phyloP scores from a whole-genome alignment of 805 yeast species.

The Grigorovia transvaalensis region DNA sequence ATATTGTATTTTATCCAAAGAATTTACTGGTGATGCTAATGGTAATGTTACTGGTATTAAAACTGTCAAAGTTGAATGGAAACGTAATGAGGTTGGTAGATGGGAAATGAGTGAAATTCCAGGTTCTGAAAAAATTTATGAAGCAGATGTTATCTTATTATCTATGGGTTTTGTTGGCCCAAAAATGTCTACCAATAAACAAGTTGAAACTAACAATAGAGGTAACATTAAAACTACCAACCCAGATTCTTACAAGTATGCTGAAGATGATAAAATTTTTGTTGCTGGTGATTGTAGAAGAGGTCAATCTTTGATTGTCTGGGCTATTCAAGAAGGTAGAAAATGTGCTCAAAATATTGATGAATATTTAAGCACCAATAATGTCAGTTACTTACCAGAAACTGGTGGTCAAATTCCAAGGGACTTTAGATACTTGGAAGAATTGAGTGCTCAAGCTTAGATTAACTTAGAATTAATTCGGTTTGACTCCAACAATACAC shows the following conservation, averaged over 20 bases:
- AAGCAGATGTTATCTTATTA: conserved; percentile 85
- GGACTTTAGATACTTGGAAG: conserved; percentile 65
- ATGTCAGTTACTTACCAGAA: conserved; percentile 72
- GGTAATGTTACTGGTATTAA: conserved; percentile 93
- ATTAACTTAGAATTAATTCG: neutral
- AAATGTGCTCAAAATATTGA: conserved; percentile 96
- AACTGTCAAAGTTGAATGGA: conserved; percentile 97
- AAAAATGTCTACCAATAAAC: conserved; percentile 54
- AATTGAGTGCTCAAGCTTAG: conserved; percentile 42
- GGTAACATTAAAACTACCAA: conserved; percentile 60
- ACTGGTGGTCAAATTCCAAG: conserved; percentile 88
- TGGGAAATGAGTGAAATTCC: conserved; percentile 99
- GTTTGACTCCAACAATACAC: neutral
- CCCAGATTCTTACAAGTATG: conserved; percentile 45
- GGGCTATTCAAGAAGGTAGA: conserved; percentile 99
- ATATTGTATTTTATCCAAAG: conserved; percentile 89
- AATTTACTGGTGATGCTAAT: conserved; percentile 87
- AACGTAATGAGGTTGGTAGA: conserved; percentile 75
- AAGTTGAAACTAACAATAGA: conserved; percentile 38
- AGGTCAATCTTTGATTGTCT: conserved; percentile 94
- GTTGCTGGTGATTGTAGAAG: conserved; percentile 99
- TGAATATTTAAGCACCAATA: conserved; percentile 42
- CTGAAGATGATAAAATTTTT: conserved; percentile 63
- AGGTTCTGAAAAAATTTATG: conserved; percentile 85
- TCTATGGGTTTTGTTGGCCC: conserved; percentile 99